Evolutionary conservation across 305 asterid genomes (phyloP), one percentile per base, ranked within the genome.

Genomic region (Fraxinus albicans): DNA sequence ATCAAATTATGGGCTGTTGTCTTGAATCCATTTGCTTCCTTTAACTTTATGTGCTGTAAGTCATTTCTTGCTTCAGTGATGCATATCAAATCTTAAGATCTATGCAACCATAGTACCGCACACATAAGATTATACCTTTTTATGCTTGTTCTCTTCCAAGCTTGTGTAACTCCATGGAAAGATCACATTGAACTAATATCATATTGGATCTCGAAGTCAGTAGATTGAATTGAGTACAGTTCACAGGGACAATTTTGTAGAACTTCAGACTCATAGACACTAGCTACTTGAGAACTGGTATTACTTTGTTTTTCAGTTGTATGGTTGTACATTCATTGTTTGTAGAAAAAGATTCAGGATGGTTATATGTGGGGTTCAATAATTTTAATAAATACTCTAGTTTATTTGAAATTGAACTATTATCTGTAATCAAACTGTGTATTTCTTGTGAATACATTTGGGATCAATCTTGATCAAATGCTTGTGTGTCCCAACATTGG

Each of bases 161-260:
- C 25, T 27, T 65, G 79, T 35, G 38, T 60, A 35, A 40, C 27
- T 65, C 80, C 76, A 25, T 29, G 34, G 40, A 67, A 47, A 65
- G 85, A 78, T 85, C 84, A 76, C 78, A 75, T 76, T 42, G 25
- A 19, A 60, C 55, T 13, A 25, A 63, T 65, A 75, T 70, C 15
- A 70, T 55, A 23, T 17, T 74, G 58, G 42, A 29, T 29, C 40
- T 70, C 12, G n/a, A 70, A 70, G 23, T 33, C 2, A 4, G 42
- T 70, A 27, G 77, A 21, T 36, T 80, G 79, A 80, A 72, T 73
- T 73, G 76, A 23, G 70, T 76, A 27, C 1, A 21, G 27, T 7
- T 76, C 17, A 33, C 19, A 55, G 21, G 38, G 6, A 47, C 74
- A 8, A 36, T 35, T 8, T 50, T 29, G 19, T 27, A 67, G 36